Base-by-base conservation (phyloP, 2,329 filamentous ascomycete species). In the Sporothrix schenckii region DNA sequence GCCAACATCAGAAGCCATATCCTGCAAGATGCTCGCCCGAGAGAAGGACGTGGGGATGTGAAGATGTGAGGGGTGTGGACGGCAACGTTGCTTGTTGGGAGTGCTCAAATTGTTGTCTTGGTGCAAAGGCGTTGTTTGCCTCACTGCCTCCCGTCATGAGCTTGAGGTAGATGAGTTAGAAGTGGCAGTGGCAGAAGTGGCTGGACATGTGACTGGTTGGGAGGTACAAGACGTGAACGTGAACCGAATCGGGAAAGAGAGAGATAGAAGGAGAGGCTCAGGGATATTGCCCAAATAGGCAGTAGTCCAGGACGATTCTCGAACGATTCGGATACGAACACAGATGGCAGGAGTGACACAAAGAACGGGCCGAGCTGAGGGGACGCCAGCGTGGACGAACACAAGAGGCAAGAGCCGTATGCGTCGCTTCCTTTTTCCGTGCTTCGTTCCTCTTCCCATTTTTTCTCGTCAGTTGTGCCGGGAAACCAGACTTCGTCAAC, bases 261-360 rank as follows among this genome's bases (percentile, higher is more conserved):
- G 34, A 56, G 24, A 44, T 30, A 44, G 41, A 50, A 49, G 34
- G 34, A 34, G 27, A 16, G 41, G 24, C n/a, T n/a, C 4, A 30
- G n/a, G 30, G 41, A 49, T 63, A 10, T 63, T 63, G 14, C 60
- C 60, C 60, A 7, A 63, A 49, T 63, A 49, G 41, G 41, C 49
- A 63, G 60, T 63, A n/a, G 10, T 24, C 11, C 10, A 61, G 5
- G 56, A 3, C 11, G 30, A 39, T 44, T 34, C 19, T 24, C 56
- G 56, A 61, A 44, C 7, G 19, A 10, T 34, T 6, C 34, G 1
- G 34, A 34, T 34, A 34, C 34, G 34, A 34, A 34, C 34, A 34
- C 34, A 34, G 34, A 34, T 34, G 34, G 34, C 34, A 34, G 34
- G 34, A 34, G 34, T 9, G 34, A 34, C 34, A 30, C 34, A 7